These are phyloP conservation scores for Rhizophlyctis rosea DNA, from an alignment of 192 early-diverging fungal species.

Conservation along the genomic window DNA sequence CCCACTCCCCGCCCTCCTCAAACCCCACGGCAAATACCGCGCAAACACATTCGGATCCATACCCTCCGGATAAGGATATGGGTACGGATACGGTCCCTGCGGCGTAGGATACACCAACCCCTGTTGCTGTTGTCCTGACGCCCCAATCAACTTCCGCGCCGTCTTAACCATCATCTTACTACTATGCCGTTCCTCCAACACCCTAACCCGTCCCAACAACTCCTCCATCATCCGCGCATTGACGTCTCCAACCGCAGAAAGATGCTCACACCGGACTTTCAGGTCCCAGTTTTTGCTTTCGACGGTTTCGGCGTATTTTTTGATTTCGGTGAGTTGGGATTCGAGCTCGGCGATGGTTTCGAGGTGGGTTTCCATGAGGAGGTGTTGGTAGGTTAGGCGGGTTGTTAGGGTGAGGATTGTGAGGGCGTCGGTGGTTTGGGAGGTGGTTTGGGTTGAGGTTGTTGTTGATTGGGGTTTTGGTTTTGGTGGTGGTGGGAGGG, in stretches of 20 bases:
- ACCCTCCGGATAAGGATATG: too few relatives aligned
- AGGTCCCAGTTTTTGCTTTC: constrained; percentile 5
- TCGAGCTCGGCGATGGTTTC: constrained; percentile 31
- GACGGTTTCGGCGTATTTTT: constrained; percentile 15
- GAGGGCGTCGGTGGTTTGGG: constrained; percentile 2
- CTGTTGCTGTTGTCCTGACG: neutral
- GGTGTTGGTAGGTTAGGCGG: constrained; percentile 15
- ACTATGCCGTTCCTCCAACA: neutral
- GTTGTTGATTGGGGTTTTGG: neutral
- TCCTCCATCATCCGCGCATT: neutral
- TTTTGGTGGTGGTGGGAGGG: neutral
- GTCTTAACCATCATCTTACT: neutral
- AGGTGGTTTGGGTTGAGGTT: neutral
- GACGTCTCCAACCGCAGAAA: neutral
- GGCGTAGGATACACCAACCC: too few relatives aligned
- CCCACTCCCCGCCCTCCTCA: neutral
- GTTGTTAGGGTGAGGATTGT: constrained; percentile 7
- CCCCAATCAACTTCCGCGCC: neutral
- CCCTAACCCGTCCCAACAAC: neutral
- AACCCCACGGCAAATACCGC: neutral
- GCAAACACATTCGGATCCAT: neutral
- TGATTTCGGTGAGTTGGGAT: neutral
- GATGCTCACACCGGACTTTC: constrained; percentile 15
- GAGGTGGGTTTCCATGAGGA: constrained; percentile 18
- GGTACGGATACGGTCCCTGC: neutral